Conservation (phyloP, 2,329 filamentous ascomycete genomes). For the Cytospora leucostoma region DNA sequence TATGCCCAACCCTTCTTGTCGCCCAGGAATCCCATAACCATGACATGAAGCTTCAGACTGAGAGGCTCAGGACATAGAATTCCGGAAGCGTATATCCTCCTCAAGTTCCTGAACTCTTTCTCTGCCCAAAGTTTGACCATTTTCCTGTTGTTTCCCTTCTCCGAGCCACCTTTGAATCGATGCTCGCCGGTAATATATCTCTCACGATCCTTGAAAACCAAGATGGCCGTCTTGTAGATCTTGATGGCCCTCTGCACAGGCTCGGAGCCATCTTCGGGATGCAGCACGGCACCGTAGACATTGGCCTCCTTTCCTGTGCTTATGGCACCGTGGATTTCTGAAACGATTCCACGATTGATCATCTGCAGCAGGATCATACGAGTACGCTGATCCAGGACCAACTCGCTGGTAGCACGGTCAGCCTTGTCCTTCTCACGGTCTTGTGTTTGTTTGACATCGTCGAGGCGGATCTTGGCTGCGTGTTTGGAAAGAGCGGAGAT, state of each 20-base stretch:
- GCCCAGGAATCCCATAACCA: conserved; percentile 93
- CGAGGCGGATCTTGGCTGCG: conserved; percentile 81
- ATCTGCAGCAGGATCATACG: conserved; percentile 95
- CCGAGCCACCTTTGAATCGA: conserved; percentile 85
- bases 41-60: conserved; percentile 86
- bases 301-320: conserved; percentile 98
- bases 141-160: conserved; percentile 90
- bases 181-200: conserved; percentile 95
- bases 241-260: conserved; percentile 85
- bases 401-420: conserved; percentile 90
- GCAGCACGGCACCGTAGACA: conserved; percentile 84
- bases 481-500: conserved; percentile 82
- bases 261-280: conserved; percentile 54
- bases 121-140: conserved; percentile 99
- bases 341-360: conserved; percentile 87
- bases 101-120: conserved; percentile 94
- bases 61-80: conserved; percentile 92
- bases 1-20: conserved; percentile 85
- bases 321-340: conserved; percentile 90
- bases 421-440: conserved; percentile 78
- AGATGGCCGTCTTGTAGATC: conserved; percentile 97
- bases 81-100: conserved; percentile 77
- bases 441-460: conserved; percentile 59
- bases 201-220: conserved; percentile 97
- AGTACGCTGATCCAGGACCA: conserved; percentile 90